Conservation (phyloP, 179 eudicot species). For the Actinidia arguta region DNA sequence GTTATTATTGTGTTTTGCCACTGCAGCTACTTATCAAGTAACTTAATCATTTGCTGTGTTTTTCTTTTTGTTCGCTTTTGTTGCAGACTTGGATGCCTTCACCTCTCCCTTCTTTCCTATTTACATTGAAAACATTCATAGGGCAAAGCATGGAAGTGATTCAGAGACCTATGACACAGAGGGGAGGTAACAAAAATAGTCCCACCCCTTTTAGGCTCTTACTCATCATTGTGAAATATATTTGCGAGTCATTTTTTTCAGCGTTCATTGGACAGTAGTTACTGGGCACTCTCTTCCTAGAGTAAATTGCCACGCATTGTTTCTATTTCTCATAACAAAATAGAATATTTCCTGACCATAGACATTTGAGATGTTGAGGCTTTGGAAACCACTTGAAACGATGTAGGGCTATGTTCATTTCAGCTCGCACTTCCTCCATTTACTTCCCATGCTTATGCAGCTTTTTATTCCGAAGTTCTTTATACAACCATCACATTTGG, state of each 20-base stretch:
- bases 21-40: background rate
- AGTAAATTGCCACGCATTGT: too few relatives aligned
- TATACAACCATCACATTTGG: too few relatives aligned
- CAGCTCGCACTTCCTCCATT: too few relatives aligned
- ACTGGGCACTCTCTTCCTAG: background rate
- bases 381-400: too few relatives aligned
- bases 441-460: too few relatives aligned
- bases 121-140: slow-evolving; percentile 52
- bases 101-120: slow-evolving; percentile 47
- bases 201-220: background rate
- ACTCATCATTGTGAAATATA: background rate
- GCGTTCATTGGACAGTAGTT: too few relatives aligned
- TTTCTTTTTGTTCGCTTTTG: background rate
- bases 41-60: too few relatives aligned
- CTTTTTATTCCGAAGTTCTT: too few relatives aligned
- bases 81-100: slow-evolving; percentile 59
- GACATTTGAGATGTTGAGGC: too few relatives aligned
- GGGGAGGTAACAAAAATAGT: slow-evolving; percentile 50
- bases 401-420: too few relatives aligned
- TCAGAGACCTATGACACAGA: slow-evolving; percentile 57
- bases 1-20: background rate
- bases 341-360: too few relatives aligned
- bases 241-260: background rate
- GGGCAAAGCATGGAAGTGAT: slow-evolving; percentile 68
- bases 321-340: too few relatives aligned